A percentile compares a stretch with the other conserved stretches of the same genome.
Conservation (phyloP, 257 asterid genomes). For the Apocynum venetum region DNA sequence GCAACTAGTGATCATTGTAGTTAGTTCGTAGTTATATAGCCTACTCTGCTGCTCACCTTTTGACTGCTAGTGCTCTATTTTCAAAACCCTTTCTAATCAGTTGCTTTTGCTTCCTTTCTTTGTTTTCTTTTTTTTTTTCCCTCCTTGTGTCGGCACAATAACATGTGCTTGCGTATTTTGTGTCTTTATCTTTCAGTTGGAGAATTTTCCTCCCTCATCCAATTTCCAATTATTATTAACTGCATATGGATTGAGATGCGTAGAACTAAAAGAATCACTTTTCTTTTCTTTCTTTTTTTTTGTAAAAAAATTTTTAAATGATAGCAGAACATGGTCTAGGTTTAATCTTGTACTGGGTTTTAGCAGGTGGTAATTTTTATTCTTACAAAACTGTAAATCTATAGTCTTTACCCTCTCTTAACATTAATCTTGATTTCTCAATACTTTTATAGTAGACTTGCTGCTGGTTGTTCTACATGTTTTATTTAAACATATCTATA, state of each 20-base stretch:
- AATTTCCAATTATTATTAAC: background rate
- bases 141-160: background rate
- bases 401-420: background rate
- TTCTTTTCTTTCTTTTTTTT: too few species aligned
- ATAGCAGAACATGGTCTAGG: background rate
- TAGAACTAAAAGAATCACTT: background rate
- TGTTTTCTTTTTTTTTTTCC: background rate
- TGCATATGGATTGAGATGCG: background rate
- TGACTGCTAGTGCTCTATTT: background rate
- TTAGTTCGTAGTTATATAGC: background rate
- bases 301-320: too few species aligned
- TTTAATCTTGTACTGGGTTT: background rate
- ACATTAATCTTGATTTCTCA: background rate
- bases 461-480: background rate
- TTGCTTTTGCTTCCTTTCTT: background rate
- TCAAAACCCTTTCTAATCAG: background rate
- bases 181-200: background rate
- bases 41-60: background rate
- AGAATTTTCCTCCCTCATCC: background rate
- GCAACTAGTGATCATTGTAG: background rate
- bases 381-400: background rate
- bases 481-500: background rate
- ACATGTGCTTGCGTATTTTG: background rate
- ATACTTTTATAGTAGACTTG: background rate
- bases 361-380: background rate